phyloP scores from a whole-genome alignment of 768 basidiomycete genomes.

The Rickenella mellea region DNA sequence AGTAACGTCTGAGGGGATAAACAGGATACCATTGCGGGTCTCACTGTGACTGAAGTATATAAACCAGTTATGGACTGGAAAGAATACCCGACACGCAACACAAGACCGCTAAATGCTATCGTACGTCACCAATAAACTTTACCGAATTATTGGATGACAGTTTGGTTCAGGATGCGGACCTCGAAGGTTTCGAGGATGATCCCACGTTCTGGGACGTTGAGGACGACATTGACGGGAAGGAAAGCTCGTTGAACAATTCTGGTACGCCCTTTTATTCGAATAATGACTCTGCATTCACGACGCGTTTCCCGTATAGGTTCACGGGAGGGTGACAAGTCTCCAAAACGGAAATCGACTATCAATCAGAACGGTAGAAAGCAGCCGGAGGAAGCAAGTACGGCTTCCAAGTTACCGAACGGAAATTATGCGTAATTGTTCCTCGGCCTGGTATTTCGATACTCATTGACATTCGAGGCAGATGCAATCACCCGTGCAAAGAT shows the following conservation, averaged over 20 bases:
- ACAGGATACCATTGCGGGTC: conserved; percentile 71
- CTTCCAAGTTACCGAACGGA: conserved; percentile 47
- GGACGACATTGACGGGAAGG: conserved; percentile 18
- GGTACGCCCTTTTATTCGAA: no score
- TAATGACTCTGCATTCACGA: no score
- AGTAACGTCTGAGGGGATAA: conserved; percentile 4
- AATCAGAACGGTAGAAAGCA: no score
- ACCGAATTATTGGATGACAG: background rate
- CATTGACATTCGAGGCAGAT: conserved; percentile 32
- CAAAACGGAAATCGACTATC: no score
- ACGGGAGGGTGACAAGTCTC: no score
- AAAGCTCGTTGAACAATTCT: no score
- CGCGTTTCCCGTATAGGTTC: no score
- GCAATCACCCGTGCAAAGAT: conserved; percentile 75
- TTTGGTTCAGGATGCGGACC: conserved; percentile 45
- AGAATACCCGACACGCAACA: conserved; percentile 60
- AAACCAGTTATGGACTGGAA: conserved; percentile 44
- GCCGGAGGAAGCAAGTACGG: no score
- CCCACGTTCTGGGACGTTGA: conserved; percentile 58
- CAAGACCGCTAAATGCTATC: conserved; percentile 54
- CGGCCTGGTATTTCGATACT: background rate
- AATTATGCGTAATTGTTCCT: conserved; percentile 42
- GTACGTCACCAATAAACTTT: conserved; percentile 24
- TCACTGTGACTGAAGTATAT: conserved; percentile 40
- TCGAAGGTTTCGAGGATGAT: conserved; percentile 58